Conservation (phyloP, 768 basidiomycete genomes). For the Aureoboletus auriporus region DNA sequence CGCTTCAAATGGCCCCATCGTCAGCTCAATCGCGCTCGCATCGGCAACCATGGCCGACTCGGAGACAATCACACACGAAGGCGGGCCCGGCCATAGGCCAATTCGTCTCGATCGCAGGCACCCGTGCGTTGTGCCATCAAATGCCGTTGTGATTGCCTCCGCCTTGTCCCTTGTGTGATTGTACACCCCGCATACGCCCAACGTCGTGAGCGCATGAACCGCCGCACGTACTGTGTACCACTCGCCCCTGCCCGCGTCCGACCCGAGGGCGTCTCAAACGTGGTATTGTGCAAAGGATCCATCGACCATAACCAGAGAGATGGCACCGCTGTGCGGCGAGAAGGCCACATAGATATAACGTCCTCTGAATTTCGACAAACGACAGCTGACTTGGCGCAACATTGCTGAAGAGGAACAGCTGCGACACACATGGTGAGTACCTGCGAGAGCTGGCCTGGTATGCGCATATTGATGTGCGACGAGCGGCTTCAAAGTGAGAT, state of each 20-base stretch:
- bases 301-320: slow-evolving; percentile 88
- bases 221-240: slow-evolving; percentile 92
- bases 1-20: slow-evolving; percentile 50
- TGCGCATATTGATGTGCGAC: slow-evolving; percentile 94
- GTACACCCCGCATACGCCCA: slow-evolving; percentile 70
- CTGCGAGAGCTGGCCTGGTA: slow-evolving; percentile 84
- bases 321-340: slow-evolving; percentile 73
- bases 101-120: slow-evolving; percentile 59
- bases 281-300: slow-evolving; percentile 88
- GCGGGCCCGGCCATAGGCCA: slow-evolving; percentile 45
- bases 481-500: slow-evolving; percentile 66
- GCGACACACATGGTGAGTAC: slow-evolving; percentile 83
- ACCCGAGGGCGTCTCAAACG: slow-evolving; percentile 66
- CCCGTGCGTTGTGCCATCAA: slow-evolving; percentile 43
- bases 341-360: slow-evolving; percentile 75
- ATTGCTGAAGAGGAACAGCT: slow-evolving; percentile 82
- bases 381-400: slow-evolving; percentile 94
- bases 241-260: slow-evolving; percentile 89
- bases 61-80: slow-evolving; percentile 77
- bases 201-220: slow-evolving; percentile 75
- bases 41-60: slow-evolving; percentile 85
- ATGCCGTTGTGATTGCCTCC: slow-evolving; percentile 57
- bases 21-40: slow-evolving; percentile 52
- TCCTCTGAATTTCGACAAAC: slow-evolving; percentile 80
- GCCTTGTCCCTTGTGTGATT: slow-evolving; percentile 83